phyloP scores from a whole-genome alignment of 2,329 filamentous ascomycete genomes.

The Aureobasidium zeae region DNA sequence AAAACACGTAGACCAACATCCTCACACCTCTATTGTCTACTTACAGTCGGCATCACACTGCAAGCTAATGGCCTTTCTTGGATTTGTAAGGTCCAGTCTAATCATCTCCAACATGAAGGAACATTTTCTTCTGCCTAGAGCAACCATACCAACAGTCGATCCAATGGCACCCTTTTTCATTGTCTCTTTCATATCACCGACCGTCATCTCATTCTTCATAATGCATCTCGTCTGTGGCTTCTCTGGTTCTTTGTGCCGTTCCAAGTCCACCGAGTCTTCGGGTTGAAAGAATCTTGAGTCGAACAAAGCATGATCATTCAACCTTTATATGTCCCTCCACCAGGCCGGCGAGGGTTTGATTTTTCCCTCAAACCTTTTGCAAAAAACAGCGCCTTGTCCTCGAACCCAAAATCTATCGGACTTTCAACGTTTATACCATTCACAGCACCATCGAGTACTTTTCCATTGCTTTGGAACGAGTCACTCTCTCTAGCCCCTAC shows the following conservation, averaged over 20 bases:
- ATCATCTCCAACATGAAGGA: neutral
- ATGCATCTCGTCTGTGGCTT: slow-evolving; percentile 4
- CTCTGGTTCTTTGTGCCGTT: slow-evolving; percentile 8
- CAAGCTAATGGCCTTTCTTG: neutral
- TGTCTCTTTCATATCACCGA: neutral
- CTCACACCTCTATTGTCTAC: neutral
- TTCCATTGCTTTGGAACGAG: neutral
- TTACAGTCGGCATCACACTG: slow-evolving; percentile 10
- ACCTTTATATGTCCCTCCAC: slow-evolving; percentile 9
- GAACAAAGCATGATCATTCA: neutral
- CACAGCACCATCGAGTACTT: neutral
- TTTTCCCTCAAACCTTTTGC: slow-evolving; percentile 1
- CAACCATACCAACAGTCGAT: neutral
- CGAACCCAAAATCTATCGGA: neutral
- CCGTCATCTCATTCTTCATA: slow-evolving; percentile 5
- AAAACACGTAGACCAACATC: too few species aligned
- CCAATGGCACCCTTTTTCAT: slow-evolving; percentile 3
- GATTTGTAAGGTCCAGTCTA: neutral
- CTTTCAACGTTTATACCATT: neutral
- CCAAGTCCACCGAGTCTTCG: neutral
- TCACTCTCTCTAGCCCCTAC: neutral
- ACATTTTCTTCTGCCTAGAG: neutral
- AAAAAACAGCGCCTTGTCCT: neutral
- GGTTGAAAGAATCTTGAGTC: neutral
- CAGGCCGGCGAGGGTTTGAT: slow-evolving; percentile 1